Evolutionary conservation across 257 asterid species (phyloP).

Genomic region (Solanum arcanum): DNA sequence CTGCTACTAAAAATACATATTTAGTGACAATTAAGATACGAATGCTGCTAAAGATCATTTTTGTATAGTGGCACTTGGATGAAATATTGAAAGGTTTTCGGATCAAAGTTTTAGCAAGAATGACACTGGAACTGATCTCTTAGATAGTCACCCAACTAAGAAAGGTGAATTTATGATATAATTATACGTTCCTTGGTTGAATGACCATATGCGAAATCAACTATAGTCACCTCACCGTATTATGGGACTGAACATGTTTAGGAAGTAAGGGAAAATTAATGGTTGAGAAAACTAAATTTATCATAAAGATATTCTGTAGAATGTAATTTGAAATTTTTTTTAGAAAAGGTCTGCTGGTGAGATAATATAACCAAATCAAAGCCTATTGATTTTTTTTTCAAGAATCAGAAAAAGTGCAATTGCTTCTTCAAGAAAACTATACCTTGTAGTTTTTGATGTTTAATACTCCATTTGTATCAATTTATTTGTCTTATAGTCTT

Average conservation of each 20-base stretch:
- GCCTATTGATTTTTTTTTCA: not conserved
- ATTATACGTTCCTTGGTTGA: not conserved
- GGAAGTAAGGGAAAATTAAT: not conserved
- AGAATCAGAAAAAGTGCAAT: not conserved
- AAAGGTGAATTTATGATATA: not conserved
- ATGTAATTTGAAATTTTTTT: not conserved
- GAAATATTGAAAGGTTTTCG: not conserved
- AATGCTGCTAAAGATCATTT: not conserved
- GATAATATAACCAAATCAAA: not conserved
- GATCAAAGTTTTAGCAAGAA: not conserved
- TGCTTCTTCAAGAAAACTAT: not conserved
- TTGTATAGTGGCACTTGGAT: not conserved
- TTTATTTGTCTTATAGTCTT: not conserved
- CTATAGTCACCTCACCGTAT: not conserved
- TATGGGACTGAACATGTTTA: not conserved
- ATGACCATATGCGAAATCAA: not conserved
- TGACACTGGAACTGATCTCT: not conserved
- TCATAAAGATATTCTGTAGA: not conserved
- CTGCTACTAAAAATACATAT: too few relatives aligned
- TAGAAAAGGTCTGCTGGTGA: not conserved
- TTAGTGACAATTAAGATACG: too few relatives aligned
- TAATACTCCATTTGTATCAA: not conserved
- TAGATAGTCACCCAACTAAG: not conserved
- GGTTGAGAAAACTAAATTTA: not conserved
- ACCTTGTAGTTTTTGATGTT: not conserved